Evolutionary conservation across 306 rosid species (phyloP), one percentile per base, ranked within the genome.

Genomic region (Lupinus albus): DNA sequence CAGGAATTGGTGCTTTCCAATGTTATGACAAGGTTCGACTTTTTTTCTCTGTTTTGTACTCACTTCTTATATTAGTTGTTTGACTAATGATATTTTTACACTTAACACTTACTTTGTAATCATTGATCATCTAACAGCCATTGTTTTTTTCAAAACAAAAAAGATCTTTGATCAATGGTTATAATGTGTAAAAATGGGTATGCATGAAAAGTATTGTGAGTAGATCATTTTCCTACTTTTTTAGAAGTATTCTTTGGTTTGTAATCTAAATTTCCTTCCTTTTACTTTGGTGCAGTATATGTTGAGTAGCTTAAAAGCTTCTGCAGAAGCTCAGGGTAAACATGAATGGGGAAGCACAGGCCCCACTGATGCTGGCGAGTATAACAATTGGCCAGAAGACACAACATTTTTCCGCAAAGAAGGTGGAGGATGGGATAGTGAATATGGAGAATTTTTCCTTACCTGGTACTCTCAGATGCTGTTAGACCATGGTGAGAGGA

Each of bases 351-450:
- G 99, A 16, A 83, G 86, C 84, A 88, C 97, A 4, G 99, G 99
- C n/a, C 99, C 99, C n/a, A 88, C 95, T 2, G 99, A 93, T 73
- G 97, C 99, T 32, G 99, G 99, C 10, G 20, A 81, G 62, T 94
- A 94, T 71, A 90, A 94, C 63, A 94, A 82, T 58, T 94, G 99
- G 99, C 99, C 99, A 10, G 99, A 94, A 77, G 99, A 94, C 50
- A 81, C 89, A n/a, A 21, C 55, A 7, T 94, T 94, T 57, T 94
- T 94, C 84, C 82, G 87, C 64, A 88, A 74, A 74, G 97, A 93
- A 39, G 92, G 96, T 13, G 97, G 99, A 33, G 99, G 99, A 16
- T 94, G 95, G 96, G 72, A 78, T 33, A 5, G 82, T 7, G 13
- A 44, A 4, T 94, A 88, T n/a, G 99, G 99, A 0, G 92, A 90